phyloP scores from a whole-genome alignment of 192 early-diverging fungal genomes.

The Entomortierella beljakovae region DNA sequence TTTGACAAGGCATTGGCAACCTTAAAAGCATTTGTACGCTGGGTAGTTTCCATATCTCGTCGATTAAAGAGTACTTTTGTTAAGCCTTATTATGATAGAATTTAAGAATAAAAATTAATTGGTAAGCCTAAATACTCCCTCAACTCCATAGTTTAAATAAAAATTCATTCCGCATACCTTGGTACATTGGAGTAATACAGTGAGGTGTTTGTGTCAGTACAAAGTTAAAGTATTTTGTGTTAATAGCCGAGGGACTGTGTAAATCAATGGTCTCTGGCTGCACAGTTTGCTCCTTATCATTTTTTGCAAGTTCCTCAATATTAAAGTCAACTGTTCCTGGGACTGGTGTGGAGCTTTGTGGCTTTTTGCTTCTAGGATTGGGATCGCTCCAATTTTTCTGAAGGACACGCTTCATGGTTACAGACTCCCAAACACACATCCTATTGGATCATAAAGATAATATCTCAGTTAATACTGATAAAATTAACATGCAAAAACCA shows the following conservation, averaged over 20 bases:
- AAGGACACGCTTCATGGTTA: constrained; percentile 66
- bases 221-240: constrained; percentile 71
- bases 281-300: constrained; percentile 13
- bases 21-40: constrained; percentile 62
- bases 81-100: constrained; percentile 64
- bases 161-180: too few relatives aligned
- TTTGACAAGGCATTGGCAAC: constrained; percentile 67
- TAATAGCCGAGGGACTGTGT: constrained; percentile 70
- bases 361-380: constrained; percentile 56
- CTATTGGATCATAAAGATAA: constrained; percentile 26
- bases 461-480: too few relatives aligned
- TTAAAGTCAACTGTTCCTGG: constrained; percentile 46
- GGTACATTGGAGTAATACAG: constrained; percentile 70
- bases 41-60: constrained; percentile 58
- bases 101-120: too few relatives aligned
- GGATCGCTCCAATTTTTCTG: constrained; percentile 74
- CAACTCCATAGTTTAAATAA: too few relatives aligned
- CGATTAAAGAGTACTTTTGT: constrained; percentile 70
- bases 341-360: constrained; percentile 9
- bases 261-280: constrained; percentile 40
- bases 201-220: constrained; percentile 75
- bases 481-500: too few relatives aligned
- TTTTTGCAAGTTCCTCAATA: constrained; percentile 32
- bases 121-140: too few relatives aligned
- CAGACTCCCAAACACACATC: constrained; percentile 72